Base-by-base conservation (phyloP, 257 asterid species). In the Nicotiana attenuata region DNA sequence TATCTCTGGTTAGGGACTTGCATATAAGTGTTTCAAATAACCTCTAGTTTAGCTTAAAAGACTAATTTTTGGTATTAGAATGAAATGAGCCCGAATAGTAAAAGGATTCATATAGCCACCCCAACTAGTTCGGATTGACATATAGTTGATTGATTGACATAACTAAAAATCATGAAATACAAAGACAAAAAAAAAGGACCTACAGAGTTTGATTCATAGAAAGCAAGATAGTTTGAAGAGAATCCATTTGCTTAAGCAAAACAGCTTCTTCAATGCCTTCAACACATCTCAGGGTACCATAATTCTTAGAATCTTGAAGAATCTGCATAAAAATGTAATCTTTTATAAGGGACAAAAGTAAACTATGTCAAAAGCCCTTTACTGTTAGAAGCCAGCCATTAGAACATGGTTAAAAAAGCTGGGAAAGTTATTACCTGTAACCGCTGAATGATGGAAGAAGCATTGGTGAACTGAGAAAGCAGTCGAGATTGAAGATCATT, bases 371-470 rank as follows among this genome's bases (percentile, higher is more conserved):
- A 69, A 20, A 63, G 3, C 35, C 67, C 35, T 35, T 35, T 35
- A 35, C 45, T 35, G 45, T 35, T 35, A 35, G 45, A 35, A 35
- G 45, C 45, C 10, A 35, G 9, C 45, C 45, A 35, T 35, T 35
- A 35, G 45, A 35, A 60, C 29, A 17, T 59, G 14, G 26, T 26
- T 35, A 7, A 38, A 50, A n/a, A 50, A 26, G 5, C 35, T 33
- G 71, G 57, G 64, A 7, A 67, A 67, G 67, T 80, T 35, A 35
- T 35, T 35, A 92, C 97, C 95, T 89, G 93, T 87, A 95, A 84
- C 85, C 97, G 90, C 86, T 86, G 92, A 80, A 92, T 93, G 85
- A 93, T 89, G 59, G 95, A 84, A 84, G 93, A 89, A 47, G 95
- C 97, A 35, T 85, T 88, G 13, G 85, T 79, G 85, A 90, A 95